phyloP scores from a whole-genome alignment of 1,139 yeast genomes.

The Wickerhamomyces sp. region DNA sequence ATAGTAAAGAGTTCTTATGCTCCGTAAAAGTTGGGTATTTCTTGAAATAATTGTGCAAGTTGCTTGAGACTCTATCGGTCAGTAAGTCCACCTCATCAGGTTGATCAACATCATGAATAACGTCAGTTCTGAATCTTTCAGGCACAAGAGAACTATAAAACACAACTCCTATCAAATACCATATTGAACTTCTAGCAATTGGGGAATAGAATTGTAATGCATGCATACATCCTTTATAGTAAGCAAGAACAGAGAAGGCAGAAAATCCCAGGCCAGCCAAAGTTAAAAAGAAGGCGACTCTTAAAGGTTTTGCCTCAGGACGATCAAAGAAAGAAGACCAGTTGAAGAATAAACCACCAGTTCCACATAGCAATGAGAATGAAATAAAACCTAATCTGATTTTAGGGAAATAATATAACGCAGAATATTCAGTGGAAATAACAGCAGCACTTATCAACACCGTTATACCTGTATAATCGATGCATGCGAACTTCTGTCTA shows the following conservation, averaged over 20 bases:
- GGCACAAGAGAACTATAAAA: slow-evolving; percentile 89
- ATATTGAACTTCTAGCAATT: slow-evolving; percentile 56
- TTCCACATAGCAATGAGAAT: slow-evolving; percentile 63
- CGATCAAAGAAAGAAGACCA: slow-evolving; percentile 90
- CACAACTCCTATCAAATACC: slow-evolving; percentile 80
- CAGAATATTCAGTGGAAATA: slow-evolving; percentile 77
- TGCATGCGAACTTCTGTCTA: slow-evolving; percentile 80
- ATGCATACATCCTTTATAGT: slow-evolving; percentile 50
- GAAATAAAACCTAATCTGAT: slow-evolving; percentile 41
- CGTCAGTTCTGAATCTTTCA: slow-evolving; percentile 77
- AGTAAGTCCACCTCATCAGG: slow-evolving; percentile 30
- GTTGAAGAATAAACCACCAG: slow-evolving; percentile 70
- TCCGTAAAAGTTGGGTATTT: slow-evolving; percentile 43
- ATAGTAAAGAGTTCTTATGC: slow-evolving; percentile 45
- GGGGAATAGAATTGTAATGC: slow-evolving; percentile 59
- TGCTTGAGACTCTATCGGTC: slow-evolving; percentile 26
- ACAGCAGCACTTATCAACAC: slow-evolving; percentile 88
- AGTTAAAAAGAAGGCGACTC: slow-evolving; percentile 81
- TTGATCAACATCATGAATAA: slow-evolving; percentile 29
- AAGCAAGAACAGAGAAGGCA: slow-evolving; percentile 55
- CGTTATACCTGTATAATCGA: slow-evolving; percentile 94
- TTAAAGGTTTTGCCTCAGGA: slow-evolving; percentile 75
- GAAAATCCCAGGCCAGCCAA: slow-evolving; percentile 73
- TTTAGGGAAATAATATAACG: slow-evolving; percentile 60
- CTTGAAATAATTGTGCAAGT: slow-evolving; percentile 48